Conservation (phyloP, 2,329 filamentous ascomycete species). For the Chrysoporthe cubensis region DNA sequence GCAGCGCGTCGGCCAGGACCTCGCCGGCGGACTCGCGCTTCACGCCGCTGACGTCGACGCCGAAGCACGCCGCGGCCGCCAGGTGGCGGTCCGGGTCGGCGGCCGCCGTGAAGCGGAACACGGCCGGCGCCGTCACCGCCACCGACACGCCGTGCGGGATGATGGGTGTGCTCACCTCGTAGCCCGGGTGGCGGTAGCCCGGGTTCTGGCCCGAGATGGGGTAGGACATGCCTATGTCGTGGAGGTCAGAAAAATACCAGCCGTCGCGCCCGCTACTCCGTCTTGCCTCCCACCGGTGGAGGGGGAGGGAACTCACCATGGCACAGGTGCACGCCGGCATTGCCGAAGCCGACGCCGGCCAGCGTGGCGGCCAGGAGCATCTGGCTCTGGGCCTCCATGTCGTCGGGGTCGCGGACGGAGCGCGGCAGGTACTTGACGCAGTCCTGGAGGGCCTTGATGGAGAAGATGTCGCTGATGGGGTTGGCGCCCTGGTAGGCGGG, state of each 20-base stretch:
- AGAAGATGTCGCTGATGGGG: slow-evolving; percentile 97
- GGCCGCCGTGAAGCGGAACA: slow-evolving; percentile 90
- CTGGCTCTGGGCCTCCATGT: slow-evolving; percentile 88
- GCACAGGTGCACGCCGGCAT: slow-evolving; percentile 87
- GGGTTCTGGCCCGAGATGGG: slow-evolving; percentile 96
- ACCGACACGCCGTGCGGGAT: slow-evolving; percentile 97
- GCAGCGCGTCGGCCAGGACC: slow-evolving; percentile 80
- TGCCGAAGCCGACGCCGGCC: slow-evolving; percentile 95
- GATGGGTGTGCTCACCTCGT: slow-evolving; percentile 74
- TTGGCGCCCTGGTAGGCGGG: slow-evolving; percentile 98
- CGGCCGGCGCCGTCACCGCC: slow-evolving; percentile 88
- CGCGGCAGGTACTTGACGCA: slow-evolving; percentile 93
- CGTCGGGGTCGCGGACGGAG: slow-evolving; percentile 84
- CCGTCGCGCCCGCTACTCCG: no score
- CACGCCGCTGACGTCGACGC: slow-evolving; percentile 84
- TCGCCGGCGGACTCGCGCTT: slow-evolving; percentile 90
- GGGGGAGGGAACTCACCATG: slow-evolving; percentile 50
- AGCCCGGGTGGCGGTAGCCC: slow-evolving; percentile 87
- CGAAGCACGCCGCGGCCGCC: slow-evolving; percentile 85
- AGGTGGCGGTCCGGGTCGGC: slow-evolving; percentile 94
- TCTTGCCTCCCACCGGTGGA: no score
- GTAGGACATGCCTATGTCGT: slow-evolving; percentile 82
- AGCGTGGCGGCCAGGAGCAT: slow-evolving; percentile 96
- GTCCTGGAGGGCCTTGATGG: slow-evolving; percentile 77
- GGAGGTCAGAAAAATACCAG: no score